Conservation (phyloP, 2,329 filamentous ascomycete genomes). For the Xylariaceae sp. region DNA sequence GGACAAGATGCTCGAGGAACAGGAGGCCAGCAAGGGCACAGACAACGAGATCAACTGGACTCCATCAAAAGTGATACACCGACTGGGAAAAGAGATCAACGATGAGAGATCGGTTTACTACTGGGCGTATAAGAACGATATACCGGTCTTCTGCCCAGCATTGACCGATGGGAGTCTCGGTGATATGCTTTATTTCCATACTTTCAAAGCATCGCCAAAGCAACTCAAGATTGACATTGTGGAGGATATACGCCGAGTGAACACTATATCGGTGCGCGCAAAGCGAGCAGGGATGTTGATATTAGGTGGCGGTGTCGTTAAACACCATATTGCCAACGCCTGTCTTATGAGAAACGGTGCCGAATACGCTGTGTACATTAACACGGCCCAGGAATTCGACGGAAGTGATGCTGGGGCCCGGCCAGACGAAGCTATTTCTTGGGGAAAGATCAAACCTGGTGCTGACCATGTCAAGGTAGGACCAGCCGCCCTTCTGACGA, state of each 20-base stretch:
- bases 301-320: slow-evolving; percentile 87
- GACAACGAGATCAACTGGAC: slow-evolving; percentile 77
- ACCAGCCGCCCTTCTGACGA: not conserved
- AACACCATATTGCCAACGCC: slow-evolving; percentile 97
- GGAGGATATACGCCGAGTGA: slow-evolving; percentile 87
- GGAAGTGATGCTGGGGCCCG: slow-evolving; percentile 92
- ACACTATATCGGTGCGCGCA: slow-evolving; percentile 82
- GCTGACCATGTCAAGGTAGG: slow-evolving; percentile 82
- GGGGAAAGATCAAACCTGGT: slow-evolving; percentile 93
- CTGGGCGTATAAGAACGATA: slow-evolving; percentile 96
- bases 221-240: slow-evolving; percentile 87
- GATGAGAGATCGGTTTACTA: slow-evolving; percentile 89
- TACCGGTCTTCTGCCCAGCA: slow-evolving; percentile 94
- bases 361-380: slow-evolving; percentile 95
- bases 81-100: slow-evolving; percentile 90
- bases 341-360: slow-evolving; percentile 97
- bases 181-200: slow-evolving; percentile 99
- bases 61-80: slow-evolving; percentile 82
- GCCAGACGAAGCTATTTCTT: slow-evolving; percentile 94
- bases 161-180: slow-evolving; percentile 91
- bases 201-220: slow-evolving; percentile 77
- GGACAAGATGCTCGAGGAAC: slow-evolving; percentile 89
- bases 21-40: slow-evolving; percentile 69
- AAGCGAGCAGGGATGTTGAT: slow-evolving; percentile 93
- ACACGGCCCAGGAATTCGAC: slow-evolving; percentile 95